Conservation (phyloP, 306 rosid genomes). For the Heteromeles arbutifolia region DNA sequence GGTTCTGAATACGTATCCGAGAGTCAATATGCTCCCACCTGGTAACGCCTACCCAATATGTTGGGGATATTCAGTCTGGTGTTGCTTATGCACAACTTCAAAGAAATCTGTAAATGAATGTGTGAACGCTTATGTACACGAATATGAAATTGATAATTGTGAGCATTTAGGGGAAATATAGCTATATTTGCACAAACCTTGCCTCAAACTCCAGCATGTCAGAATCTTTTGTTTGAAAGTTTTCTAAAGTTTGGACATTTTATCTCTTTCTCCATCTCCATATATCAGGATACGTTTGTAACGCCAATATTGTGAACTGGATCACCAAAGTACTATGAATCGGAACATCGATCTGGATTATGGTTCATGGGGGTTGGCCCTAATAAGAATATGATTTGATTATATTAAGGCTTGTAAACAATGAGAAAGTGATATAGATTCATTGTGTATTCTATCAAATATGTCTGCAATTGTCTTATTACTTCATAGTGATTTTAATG, state of each 20-base stretch:
- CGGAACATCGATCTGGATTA: not conserved
- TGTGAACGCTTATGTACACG: not conserved
- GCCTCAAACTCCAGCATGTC: not conserved
- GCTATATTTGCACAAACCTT: not conserved
- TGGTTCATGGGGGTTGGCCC: not conserved
- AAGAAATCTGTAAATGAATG: not conserved
- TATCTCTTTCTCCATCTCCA: not conserved
- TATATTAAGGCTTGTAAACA: not conserved
- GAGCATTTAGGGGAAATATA: not conserved
- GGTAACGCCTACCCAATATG: not conserved
- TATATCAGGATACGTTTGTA: not conserved
- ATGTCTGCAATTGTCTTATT: not conserved
- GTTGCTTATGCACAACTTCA: not conserved
- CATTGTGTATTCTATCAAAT: not conserved
- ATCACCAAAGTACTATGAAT: not conserved
- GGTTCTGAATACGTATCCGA: not conserved
- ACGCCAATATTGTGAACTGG: not conserved
- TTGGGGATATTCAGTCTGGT: not conserved
- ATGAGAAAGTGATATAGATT: not conserved
- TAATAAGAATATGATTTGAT: not conserved
- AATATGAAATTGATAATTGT: not conserved
- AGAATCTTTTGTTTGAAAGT: not conserved
- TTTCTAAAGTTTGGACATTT: not conserved
- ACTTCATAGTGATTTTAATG: not conserved
- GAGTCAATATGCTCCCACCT: not conserved